These are phyloP conservation scores for Linderina pennispora DNA, from an alignment of 192 early-diverging fungal species.

Conservation along the genomic window DNA sequence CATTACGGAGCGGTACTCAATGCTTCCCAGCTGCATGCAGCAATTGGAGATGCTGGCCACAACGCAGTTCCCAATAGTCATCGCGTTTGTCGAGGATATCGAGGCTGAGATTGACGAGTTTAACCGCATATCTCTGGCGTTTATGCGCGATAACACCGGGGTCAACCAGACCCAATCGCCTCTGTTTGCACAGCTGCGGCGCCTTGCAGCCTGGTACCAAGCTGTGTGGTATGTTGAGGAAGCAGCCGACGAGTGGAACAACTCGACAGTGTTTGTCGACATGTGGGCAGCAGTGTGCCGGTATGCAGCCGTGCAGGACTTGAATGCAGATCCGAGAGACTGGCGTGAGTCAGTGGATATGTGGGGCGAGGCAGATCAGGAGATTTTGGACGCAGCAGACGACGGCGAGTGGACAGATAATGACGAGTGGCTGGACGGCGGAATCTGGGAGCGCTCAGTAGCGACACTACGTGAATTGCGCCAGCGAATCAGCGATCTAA, in stretches of 20 bases:
- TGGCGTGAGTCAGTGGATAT: constrained; percentile 14
- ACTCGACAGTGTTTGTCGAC: constrained; percentile 25
- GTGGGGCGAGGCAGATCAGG: neutral
- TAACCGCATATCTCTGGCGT: constrained; percentile 43
- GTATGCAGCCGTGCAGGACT: constrained; percentile 9
- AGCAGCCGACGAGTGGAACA: constrained; percentile 39
- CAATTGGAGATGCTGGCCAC: constrained; percentile 53
- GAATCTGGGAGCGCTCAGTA: constrained; percentile 38
- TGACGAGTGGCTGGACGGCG: constrained; percentile 37
- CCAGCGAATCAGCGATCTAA: constrained; percentile 23
- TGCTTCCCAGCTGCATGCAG: constrained; percentile 54
- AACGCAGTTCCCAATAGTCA: constrained; percentile 58
- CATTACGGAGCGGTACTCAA: constrained; percentile 55
- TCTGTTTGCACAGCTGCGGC: constrained; percentile 20
- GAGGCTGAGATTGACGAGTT: constrained; percentile 43
- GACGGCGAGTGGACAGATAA: constrained; percentile 1
- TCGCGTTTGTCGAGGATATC: constrained; percentile 46
- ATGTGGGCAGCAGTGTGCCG: constrained; percentile 40
- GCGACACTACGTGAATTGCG: constrained; percentile 21
- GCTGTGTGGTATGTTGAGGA: constrained; percentile 43
- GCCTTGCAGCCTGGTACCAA: constrained; percentile 38
- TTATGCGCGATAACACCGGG: constrained; percentile 25
- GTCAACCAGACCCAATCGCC: constrained; percentile 8
- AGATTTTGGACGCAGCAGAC: neutral
- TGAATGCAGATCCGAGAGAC: constrained; percentile 25